Base-by-base conservation (phyloP, 768 basidiomycete species). In the Dictyophora rubrovolvata region DNA sequence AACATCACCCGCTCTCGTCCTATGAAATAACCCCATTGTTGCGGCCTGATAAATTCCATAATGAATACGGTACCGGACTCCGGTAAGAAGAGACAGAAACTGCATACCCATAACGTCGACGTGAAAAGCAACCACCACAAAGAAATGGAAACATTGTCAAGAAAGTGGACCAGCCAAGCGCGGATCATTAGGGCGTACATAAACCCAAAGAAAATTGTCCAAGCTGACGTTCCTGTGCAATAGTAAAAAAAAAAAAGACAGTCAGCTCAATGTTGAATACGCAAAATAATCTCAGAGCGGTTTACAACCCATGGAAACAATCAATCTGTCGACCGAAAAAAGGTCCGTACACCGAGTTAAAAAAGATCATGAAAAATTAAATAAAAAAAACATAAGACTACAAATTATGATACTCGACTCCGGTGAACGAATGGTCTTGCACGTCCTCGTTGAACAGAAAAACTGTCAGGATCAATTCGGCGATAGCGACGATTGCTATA, bases 141-240 rank as follows among this genome's bases (percentile, higher is more conserved):
- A 17, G 88, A 90, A 63, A 86, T 86, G 21, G 88, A 86, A 48
- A 90, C 74, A 67, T 81, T 84, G n/a, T 87, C 87, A 20, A 90
- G 75, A 48, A 87, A 69, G 67, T 85, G 83, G 50, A 79, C 77
- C 4, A 78, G 79, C 52, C 84, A 83, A 55, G 83, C 82, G 42
- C 85, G 70, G 48, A 85, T 79, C 83, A 85, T 89, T 34, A 88
- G 64, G 62, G 88, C 73, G 65, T 89, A 91, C 35, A 82, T 80
- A 12, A 78, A 73, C 14, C 83, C 78, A 67, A 88, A 89, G 48
- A 87, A 63, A 1, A 79, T 75, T n/a, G 88, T 89, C 88, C 89
- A 90, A 42, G 79, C 77, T 20, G 85, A 76, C 63, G 81, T 80
- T 69, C 87, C 85, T 60, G 28, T 28, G 7, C 28, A 28, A n/a